Evolutionary conservation across 2,329 filamentous ascomycete genomes (phyloP).

Genomic region (Aspergillus calidoustus): DNA sequence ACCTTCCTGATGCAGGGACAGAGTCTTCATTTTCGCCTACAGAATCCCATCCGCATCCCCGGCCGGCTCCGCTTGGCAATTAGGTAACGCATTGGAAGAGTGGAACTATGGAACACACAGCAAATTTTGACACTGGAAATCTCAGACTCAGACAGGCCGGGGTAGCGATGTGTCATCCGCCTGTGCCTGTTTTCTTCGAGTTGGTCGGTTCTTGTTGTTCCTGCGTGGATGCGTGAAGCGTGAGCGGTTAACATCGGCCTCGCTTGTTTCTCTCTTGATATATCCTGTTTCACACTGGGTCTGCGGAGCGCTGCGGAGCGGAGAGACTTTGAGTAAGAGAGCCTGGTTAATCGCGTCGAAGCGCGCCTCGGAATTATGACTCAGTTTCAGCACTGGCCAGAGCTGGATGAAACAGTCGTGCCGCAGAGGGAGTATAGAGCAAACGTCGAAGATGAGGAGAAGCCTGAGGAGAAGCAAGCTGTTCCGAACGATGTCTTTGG

Average conservation of each 20-base stretch:
- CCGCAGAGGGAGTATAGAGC: not conserved
- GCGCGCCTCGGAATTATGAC: not conserved
- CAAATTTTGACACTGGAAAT: not conserved
- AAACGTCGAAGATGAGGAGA: not conserved
- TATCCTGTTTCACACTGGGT: not conserved
- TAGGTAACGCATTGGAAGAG: not conserved
- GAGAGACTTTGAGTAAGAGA: too few species aligned
- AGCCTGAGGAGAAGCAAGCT: conserved; percentile 27
- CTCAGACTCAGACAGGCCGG: not conserved
- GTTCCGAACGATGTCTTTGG: conserved; percentile 43
- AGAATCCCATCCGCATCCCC: not conserved
- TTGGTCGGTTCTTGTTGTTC: not conserved
- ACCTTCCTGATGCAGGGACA: not conserved
- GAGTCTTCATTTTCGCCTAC: not conserved
- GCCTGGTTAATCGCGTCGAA: not conserved
- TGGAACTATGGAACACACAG: not conserved
- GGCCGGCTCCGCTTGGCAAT: not conserved
- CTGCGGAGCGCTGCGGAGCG: not conserved
- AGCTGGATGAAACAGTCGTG: not conserved
- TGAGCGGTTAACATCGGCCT: not conserved
- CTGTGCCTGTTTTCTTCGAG: not conserved
- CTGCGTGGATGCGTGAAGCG: not conserved
- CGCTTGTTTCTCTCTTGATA: not conserved
- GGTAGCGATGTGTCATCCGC: not conserved
- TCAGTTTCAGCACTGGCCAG: not conserved